Conservation (phyloP, 805 yeast species). For the Candida khao-thaluensis region DNA sequence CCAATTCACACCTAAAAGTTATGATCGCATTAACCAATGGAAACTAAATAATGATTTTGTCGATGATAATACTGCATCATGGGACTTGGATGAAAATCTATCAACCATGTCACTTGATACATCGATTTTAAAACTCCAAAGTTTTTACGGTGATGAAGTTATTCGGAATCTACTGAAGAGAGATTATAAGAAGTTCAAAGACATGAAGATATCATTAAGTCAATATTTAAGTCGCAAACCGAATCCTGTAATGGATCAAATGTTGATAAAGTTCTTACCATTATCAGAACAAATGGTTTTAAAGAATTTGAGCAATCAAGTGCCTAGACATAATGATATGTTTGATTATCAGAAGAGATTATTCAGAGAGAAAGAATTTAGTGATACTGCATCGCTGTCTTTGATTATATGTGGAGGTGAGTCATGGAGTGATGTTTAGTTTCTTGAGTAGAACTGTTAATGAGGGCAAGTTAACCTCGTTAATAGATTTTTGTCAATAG, state of each 20-base stretch:
- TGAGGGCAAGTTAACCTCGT: no score
- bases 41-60: conserved; percentile 20
- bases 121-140: conserved; percentile 12
- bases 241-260: conserved; percentile 15
- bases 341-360: conserved; percentile 17
- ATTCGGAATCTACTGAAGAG: conserved; percentile 22
- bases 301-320: conserved; percentile 9
- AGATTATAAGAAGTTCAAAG: conserved; percentile 26
- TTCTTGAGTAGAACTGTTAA: no score
- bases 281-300: conserved; percentile 6
- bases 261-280: conserved; percentile 15
- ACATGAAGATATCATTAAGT: conserved; percentile 19
- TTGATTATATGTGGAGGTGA: conserved; percentile 22
- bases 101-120: conserved; percentile 16
- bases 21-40: conserved; percentile 22
- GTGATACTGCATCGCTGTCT: conserved; percentile 20
- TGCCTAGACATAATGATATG: conserved; percentile 1
- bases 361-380: conserved; percentile 12
- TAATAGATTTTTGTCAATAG: no score
- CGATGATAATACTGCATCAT: conserved; percentile 37
- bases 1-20: conserved; percentile 7
- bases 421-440: conserved; percentile 14
- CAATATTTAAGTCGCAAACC: conserved; percentile 14
- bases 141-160: conserved; percentile 34
- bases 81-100: conserved; percentile 34